phyloP scores from a whole-genome alignment of 352 stramenopile genomes.

The Pythium phragmiticola region DNA sequence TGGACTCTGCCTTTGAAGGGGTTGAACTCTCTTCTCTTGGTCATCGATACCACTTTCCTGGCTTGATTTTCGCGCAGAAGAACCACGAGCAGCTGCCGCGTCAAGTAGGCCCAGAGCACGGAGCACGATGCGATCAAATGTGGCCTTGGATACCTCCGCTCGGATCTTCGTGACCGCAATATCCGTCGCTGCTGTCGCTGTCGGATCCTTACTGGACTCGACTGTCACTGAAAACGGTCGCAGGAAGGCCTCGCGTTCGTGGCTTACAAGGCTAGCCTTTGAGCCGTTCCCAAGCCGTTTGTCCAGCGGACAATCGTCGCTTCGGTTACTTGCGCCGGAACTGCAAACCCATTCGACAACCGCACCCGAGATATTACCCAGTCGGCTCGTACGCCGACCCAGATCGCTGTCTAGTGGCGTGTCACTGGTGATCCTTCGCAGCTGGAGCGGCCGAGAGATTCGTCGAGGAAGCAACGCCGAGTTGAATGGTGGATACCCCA shows the following conservation, averaged over 20 bases:
- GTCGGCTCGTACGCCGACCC: conserved; percentile 34
- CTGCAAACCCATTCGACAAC: conserved; percentile 12
- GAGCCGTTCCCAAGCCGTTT: neutral
- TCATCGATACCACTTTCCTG: neutral
- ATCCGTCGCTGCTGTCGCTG: neutral
- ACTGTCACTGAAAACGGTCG: conserved; percentile 47
- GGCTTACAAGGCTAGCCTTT: neutral
- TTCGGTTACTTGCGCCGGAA: neutral
- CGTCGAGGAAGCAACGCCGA: conserved; percentile 56
- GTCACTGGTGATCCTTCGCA: conserved; percentile 39
- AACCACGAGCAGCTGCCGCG: conserved; percentile 7
- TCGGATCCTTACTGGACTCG: conserved; percentile 3
- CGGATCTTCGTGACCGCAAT: conserved; percentile 33
- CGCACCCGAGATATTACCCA: conserved; percentile 47
- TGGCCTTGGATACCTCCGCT: conserved; percentile 30
- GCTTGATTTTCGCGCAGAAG: neutral
- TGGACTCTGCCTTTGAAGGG: neutral
- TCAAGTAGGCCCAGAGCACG: conserved; percentile 1
- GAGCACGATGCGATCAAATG: conserved; percentile 27
- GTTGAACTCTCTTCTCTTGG: neutral
- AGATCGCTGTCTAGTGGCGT: conserved; percentile 25
- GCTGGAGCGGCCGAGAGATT: conserved; percentile 42
- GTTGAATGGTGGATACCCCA: conserved; percentile 80
- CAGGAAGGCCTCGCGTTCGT: conserved; percentile 39
- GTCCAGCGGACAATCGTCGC: conserved; percentile 1